Evolutionary conservation across 164 flowering plant genomes (phyloP).

Genomic region (Brasenia schreberi): DNA sequence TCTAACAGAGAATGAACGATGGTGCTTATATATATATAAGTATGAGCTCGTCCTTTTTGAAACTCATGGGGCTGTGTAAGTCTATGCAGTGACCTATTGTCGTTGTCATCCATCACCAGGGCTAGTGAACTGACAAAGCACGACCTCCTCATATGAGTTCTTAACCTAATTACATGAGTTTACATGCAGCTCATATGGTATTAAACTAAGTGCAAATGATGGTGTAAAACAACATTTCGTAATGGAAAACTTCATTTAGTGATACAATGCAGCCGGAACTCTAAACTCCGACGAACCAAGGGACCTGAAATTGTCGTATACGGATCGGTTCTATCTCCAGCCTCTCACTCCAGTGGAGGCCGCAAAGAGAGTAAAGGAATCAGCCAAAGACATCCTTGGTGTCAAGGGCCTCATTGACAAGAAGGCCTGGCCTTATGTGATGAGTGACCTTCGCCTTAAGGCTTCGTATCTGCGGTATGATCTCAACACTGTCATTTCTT

Average conservation of each 20-base stretch:
- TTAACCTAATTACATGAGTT: too few species aligned
- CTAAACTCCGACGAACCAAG: conserved; percentile 77
- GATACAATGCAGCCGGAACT: conserved; percentile 61
- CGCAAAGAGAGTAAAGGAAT: conserved; percentile 63
- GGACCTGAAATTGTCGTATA: conserved; percentile 55
- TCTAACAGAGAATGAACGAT: too few species aligned
- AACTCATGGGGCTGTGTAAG: too few species aligned
- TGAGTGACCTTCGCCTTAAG: conserved; percentile 63
- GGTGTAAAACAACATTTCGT: too few species aligned
- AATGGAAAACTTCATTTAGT: background rate
- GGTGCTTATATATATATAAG: too few species aligned
- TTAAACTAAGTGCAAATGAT: too few species aligned
- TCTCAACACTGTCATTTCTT: conserved; percentile 76
- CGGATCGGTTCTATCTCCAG: conserved; percentile 72
- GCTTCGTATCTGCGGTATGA: conserved; percentile 77
- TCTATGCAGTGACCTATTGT: too few species aligned
- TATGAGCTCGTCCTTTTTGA: too few species aligned
- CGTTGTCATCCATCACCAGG: too few species aligned
- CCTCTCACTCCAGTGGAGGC: conserved; percentile 54
- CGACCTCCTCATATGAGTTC: too few species aligned
- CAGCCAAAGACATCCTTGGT: conserved; percentile 72
- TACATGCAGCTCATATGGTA: too few species aligned
- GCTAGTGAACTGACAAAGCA: too few species aligned
- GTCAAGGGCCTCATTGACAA: conserved; percentile 74
- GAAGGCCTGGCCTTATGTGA: conserved; percentile 93